Evolutionary conservation across 495 filamentous ascomycete genomes (phyloP).

Genomic region (Lichenothelia convexa): DNA sequence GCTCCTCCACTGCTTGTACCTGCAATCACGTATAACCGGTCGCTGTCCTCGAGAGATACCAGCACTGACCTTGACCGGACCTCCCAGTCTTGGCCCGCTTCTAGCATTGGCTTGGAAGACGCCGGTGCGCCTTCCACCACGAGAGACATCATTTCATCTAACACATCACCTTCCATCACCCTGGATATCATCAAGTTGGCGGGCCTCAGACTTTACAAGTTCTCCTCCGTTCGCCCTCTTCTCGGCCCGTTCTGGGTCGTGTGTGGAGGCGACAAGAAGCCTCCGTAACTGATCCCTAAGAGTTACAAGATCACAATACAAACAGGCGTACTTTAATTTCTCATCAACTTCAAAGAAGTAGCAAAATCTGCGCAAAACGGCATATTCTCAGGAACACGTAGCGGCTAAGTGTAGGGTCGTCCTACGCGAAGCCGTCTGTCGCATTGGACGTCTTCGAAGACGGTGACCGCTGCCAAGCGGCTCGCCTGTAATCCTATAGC

Average conservation of each 20-base stretch:
- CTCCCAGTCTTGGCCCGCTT: too few relatives aligned
- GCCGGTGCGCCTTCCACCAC: too few relatives aligned
- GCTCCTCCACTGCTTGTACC: too few relatives aligned
- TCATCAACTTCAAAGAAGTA: too few relatives aligned
- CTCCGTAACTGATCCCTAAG: slow-evolving; percentile 67
- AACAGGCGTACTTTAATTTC: too few relatives aligned
- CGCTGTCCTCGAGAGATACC: too few relatives aligned
- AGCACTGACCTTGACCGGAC: too few relatives aligned
- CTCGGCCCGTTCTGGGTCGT: slow-evolving; percentile 82
- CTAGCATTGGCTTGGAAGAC: too few relatives aligned
- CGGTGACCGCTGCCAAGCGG: slow-evolving; percentile 23
- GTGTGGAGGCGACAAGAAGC: slow-evolving; percentile 88
- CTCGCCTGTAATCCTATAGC: slow-evolving; percentile 12
- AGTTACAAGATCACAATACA: slow-evolving; percentile 5
- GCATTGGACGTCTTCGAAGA: slow-evolving; percentile 15
- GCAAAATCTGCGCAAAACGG: too few relatives aligned
- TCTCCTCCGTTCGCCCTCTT: slow-evolving; percentile 79
- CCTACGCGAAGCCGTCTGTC: slow-evolving; percentile 23
- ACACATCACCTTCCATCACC: too few relatives aligned
- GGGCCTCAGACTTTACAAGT: slow-evolving; percentile 57
- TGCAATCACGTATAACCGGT: too few relatives aligned
- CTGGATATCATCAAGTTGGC: slow-evolving; percentile 80
- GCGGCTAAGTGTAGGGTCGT: slow-evolving; percentile 36
- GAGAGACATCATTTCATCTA: too few relatives aligned
- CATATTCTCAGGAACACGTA: slow-evolving; percentile 22